phyloP scores from a whole-genome alignment of 1,284 basidiomycete species.

The Heterobasidion parviporum region DNA sequence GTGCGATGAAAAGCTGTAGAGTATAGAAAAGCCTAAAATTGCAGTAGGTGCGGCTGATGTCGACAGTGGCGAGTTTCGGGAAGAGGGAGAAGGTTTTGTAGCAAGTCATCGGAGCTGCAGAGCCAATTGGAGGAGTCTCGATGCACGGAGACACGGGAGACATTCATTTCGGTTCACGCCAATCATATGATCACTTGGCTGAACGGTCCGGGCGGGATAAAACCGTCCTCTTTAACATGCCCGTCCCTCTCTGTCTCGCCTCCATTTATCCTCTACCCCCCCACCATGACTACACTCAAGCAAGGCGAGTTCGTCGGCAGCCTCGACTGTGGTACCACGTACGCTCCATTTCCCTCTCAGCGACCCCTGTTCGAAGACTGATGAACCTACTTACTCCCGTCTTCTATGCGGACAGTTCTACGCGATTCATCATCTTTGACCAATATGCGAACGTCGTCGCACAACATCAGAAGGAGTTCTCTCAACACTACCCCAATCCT shows the following conservation, averaged over 20 bases:
- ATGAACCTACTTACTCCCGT: not conserved
- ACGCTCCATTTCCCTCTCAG: slow-evolving; percentile 22
- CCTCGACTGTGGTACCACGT: slow-evolving; percentile 92
- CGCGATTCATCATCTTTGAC: slow-evolving; percentile 93
- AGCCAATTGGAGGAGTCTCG: no score
- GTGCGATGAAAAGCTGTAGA: no score
- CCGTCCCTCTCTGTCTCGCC: not conserved
- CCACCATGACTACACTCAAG: slow-evolving; percentile 35
- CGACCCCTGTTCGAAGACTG: not conserved
- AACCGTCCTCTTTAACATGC: not conserved
- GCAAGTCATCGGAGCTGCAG: no score
- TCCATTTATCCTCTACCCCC: not conserved
- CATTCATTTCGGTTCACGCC: no score
- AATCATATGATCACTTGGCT: no score
- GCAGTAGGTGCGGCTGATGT: no score
- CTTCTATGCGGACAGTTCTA: slow-evolving; percentile 50
- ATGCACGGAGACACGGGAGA: no score
- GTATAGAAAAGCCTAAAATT: no score
- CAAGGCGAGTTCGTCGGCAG: slow-evolving; percentile 80
- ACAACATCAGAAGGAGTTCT: slow-evolving; percentile 84
- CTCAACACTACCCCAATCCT: slow-evolving; percentile 85
- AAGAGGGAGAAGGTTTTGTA: no score
- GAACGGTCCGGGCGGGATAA: not conserved
- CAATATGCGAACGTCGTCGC: slow-evolving; percentile 82
- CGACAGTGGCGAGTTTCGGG: no score